phyloP scores from a whole-genome alignment of 371 early-diverging fungal genomes.

The Mortierella sp. region DNA sequence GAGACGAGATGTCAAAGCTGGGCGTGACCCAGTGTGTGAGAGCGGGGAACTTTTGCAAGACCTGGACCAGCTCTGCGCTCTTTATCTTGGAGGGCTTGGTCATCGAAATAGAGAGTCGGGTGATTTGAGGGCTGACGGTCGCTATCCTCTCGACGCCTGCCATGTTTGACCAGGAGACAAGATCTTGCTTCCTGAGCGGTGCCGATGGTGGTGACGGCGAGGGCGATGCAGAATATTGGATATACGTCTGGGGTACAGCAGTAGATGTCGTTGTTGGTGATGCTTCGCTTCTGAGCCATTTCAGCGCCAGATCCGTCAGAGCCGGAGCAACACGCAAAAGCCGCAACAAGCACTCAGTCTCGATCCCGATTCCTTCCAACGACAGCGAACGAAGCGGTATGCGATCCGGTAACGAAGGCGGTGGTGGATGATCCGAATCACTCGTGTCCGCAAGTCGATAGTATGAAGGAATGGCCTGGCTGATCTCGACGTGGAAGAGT shows the following conservation, averaged over 20 bases:
- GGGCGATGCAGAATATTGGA: background rate
- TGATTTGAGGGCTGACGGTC: background rate
- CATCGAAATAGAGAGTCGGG: constrained; percentile 3
- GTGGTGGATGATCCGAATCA: background rate
- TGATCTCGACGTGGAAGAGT: background rate
- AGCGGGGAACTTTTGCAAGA: background rate
- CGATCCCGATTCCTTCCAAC: background rate
- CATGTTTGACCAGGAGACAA: background rate
- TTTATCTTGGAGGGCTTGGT: constrained; percentile 2
- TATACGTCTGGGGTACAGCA: background rate
- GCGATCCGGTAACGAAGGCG: background rate
- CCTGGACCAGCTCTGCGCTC: background rate
- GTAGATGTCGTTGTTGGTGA: background rate
- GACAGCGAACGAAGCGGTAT: background rate
- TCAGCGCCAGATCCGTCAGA: background rate
- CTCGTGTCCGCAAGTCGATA: background rate
- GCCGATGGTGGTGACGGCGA: background rate
- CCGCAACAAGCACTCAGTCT: background rate
- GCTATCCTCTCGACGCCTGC: background rate
- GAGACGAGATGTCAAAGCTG: background rate
- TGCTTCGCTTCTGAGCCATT: background rate
- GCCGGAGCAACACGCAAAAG: background rate
- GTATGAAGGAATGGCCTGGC: background rate
- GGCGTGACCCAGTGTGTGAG: background rate
- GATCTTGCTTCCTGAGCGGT: background rate